phyloP scores from a whole-genome alignment of 768 basidiomycete species.

The Trametes elegans region DNA sequence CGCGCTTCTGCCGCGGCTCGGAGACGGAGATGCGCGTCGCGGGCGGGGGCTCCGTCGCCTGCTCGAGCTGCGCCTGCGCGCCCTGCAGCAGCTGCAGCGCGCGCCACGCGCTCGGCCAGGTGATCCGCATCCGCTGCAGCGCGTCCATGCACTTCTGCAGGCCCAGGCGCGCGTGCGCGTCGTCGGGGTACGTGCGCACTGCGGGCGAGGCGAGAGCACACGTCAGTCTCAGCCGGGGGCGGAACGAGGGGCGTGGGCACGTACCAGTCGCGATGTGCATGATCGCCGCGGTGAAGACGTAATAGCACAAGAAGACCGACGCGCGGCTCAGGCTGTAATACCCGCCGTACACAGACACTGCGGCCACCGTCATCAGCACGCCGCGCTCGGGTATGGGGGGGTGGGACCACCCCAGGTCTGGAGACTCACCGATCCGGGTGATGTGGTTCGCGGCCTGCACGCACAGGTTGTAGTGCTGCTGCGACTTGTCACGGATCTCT shows the following conservation, averaged over 20 bases:
- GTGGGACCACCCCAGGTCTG: too few species aligned
- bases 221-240: not conserved
- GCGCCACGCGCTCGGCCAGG: constrained; percentile 78
- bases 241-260: not conserved
- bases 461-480: constrained; percentile 71
- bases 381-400: too few species aligned
- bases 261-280: constrained; percentile 75
- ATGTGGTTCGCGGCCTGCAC: constrained; percentile 78
- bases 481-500: constrained; percentile 51
- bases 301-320: constrained; percentile 73
- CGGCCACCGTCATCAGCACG: not conserved
- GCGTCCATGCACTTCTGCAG: constrained; percentile 66
- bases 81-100: constrained; percentile 72
- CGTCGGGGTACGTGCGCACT: constrained; percentile 64
- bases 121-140: constrained; percentile 59
- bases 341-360: constrained; percentile 60
- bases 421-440: constrained; percentile 56
- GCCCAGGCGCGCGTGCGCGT: constrained; percentile 68
- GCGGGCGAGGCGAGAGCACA: not conserved
- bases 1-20: constrained; percentile 53
- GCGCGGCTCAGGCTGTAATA: constrained; percentile 59
- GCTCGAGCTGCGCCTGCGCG: constrained; percentile 41
- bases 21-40: constrained; percentile 10
- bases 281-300: constrained; percentile 75
- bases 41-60: not conserved